A percentile compares a stretch with the other conserved stretches of the same genome.
Conservation (phyloP, 352 stramenopile species). For the Pythium aphanidermatum region DNA sequence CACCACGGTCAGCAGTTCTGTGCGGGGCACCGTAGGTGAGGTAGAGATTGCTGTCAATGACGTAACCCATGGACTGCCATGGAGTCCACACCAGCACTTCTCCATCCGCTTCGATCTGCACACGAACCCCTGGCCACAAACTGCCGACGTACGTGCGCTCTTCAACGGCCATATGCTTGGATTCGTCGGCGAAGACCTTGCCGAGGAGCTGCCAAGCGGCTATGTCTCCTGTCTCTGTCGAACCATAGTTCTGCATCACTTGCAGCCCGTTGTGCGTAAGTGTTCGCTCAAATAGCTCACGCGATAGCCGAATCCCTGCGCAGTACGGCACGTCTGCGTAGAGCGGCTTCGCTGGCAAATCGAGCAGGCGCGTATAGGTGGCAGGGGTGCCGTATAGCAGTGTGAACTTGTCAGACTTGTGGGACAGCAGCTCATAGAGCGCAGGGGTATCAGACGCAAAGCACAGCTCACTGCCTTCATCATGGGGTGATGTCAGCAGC, state of each 20-base stretch:
- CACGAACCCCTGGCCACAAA: slow-evolving; percentile 64
- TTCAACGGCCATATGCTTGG: slow-evolving; percentile 30
- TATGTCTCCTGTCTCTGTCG: slow-evolving; percentile 80
- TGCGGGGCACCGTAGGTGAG: slow-evolving; percentile 33
- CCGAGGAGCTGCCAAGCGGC: slow-evolving; percentile 55
- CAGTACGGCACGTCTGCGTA: slow-evolving; percentile 69
- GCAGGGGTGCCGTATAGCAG: slow-evolving; percentile 73
- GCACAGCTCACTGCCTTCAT: slow-evolving; percentile 59
- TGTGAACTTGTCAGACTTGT: slow-evolving; percentile 33
- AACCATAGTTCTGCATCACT: slow-evolving; percentile 85
- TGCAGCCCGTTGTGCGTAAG: slow-evolving; percentile 46
- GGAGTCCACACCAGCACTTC: slow-evolving; percentile 76
- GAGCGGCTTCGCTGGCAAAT: slow-evolving; percentile 39
- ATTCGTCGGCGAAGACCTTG: slow-evolving; percentile 33
- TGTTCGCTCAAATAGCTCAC: slow-evolving; percentile 48
- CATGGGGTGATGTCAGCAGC: slow-evolving; percentile 60
- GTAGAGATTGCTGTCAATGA: slow-evolving; percentile 40
- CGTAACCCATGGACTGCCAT: slow-evolving; percentile 77
- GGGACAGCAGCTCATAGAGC: slow-evolving; percentile 42
- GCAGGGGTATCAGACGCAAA: slow-evolving; percentile 46
- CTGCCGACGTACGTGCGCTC: slow-evolving; percentile 50
- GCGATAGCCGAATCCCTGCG: slow-evolving; percentile 54
- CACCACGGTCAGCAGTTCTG: slow-evolving; percentile 55
- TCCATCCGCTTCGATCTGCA: slow-evolving; percentile 31
- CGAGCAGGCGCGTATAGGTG: slow-evolving; percentile 66